Percentiles rank a stretch among this genome's conserved stretches.
Conservation (phyloP, 176 grass and related monocot species). For the Ensete glaucum region DNA sequence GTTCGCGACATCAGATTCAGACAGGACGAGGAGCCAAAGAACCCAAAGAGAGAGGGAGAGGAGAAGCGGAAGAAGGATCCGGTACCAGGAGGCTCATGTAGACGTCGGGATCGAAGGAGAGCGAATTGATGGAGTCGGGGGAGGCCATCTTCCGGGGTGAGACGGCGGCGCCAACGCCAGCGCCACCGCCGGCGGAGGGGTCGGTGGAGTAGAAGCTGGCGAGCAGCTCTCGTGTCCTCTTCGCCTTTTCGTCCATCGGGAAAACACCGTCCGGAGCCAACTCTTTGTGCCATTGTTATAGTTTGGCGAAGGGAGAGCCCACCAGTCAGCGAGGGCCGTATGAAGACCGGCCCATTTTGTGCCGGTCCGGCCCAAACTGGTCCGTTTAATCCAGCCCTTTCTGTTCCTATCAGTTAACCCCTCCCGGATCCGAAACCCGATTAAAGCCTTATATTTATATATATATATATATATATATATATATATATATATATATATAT, state of each 20-base stretch:
- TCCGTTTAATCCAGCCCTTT: too few species aligned
- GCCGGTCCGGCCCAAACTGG: too few species aligned
- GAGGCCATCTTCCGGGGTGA: constrained; percentile 34
- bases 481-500: too few species aligned
- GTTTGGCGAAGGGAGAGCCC: too few species aligned
- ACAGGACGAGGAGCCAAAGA: not conserved
- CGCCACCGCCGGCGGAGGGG: constrained; percentile 16
- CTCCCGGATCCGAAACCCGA: too few species aligned
- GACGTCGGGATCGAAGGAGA: constrained; percentile 69
- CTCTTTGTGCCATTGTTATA: not conserved
- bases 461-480: too few species aligned
- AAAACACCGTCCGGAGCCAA: constrained; percentile 26
- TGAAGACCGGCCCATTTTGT: too few species aligned
- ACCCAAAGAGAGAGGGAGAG: not conserved
- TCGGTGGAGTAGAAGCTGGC: constrained; percentile 92
- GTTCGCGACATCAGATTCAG: not conserved
- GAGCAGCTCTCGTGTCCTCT: constrained; percentile 83
- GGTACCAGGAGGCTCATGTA: constrained; percentile 91
- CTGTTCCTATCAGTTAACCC: too few species aligned
- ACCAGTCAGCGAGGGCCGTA: too few species aligned
- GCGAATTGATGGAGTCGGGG: constrained; percentile 75
- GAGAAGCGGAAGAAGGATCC: constrained; percentile 9
- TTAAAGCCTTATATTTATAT: too few species aligned
- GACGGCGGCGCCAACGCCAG: constrained; percentile 13
- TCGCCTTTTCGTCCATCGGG: constrained; percentile 77